Percentiles rank a stretch among this genome's conserved stretches.
These are phyloP conservation scores for Beauveria rudraprayagi DNA, from an alignment of 2,329 filamentous ascomycete genomes.

Conservation along the genomic window DNA sequence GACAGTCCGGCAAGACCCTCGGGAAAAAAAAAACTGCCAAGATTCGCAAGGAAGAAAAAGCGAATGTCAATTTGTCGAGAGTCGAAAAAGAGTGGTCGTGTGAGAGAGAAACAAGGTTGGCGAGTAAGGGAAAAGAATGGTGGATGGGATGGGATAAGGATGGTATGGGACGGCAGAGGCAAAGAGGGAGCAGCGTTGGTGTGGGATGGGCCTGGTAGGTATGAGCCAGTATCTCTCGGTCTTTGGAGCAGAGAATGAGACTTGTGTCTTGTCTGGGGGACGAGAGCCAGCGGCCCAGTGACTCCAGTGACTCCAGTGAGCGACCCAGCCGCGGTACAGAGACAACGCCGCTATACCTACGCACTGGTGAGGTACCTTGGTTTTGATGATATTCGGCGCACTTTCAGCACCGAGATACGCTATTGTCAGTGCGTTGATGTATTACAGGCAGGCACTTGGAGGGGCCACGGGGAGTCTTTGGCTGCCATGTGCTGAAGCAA, in stretches of 20 bases:
- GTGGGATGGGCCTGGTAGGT: background rate
- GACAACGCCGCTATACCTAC: background rate
- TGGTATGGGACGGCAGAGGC: background rate
- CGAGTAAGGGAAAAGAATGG: background rate
- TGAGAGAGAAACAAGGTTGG: slow-evolving; percentile 1
- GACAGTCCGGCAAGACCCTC: background rate
- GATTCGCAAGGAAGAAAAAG: background rate
- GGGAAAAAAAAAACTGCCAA: background rate
- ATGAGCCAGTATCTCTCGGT: background rate
- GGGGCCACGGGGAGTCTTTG: too few relatives aligned
- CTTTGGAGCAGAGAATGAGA: background rate
- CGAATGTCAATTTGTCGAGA: background rate
- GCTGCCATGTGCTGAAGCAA: too few relatives aligned
- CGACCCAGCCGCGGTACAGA: background rate
- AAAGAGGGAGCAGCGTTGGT: background rate
- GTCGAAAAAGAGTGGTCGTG: background rate
- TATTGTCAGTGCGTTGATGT: too few relatives aligned
- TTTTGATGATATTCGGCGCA: background rate
- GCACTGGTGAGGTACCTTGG: background rate
- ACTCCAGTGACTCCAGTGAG: background rate
- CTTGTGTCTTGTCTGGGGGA: background rate
- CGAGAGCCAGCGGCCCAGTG: background rate
- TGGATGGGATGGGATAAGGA: slow-evolving; percentile 1
- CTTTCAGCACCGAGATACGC: background rate
- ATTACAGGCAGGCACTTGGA: too few relatives aligned